A percentile compares a stretch with the other conserved stretches of the same genome.
Conservation (phyloP, 352 stramenopile species). For the Stephanocyclus meneghinianus region DNA sequence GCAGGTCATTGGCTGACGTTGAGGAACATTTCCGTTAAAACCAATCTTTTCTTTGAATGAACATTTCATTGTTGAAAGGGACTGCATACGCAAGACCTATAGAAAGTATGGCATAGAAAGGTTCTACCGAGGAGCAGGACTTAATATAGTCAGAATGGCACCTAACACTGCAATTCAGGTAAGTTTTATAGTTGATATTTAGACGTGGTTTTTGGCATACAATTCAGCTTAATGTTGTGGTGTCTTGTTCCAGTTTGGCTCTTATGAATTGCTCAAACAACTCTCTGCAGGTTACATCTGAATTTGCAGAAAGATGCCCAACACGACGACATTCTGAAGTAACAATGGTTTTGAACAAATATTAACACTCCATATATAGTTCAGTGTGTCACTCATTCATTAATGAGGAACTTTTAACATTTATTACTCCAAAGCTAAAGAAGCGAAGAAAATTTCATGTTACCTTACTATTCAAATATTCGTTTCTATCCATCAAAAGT, state of each 20-base stretch:
- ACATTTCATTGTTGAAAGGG: slow-evolving; percentile 19
- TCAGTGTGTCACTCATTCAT: too few species aligned
- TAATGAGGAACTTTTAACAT: too few species aligned
- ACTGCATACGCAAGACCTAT: slow-evolving; percentile 77
- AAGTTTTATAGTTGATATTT: background rate
- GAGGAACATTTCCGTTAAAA: background rate
- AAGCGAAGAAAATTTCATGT: too few species aligned
- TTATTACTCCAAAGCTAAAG: too few species aligned
- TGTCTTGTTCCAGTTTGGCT: background rate
- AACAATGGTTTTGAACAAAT: too few species aligned
- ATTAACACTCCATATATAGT: too few species aligned
- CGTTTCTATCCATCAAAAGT: too few species aligned
- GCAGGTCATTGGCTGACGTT: background rate
- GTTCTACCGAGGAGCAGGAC: slow-evolving; percentile 72
- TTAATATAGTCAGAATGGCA: slow-evolving; percentile 81
- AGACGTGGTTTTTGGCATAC: background rate
- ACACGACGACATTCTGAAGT: too few species aligned
- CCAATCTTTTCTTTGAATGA: background rate
- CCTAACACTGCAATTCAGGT: slow-evolving; percentile 75
- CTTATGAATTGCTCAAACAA: too few species aligned
- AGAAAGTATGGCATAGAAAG: slow-evolving; percentile 62
- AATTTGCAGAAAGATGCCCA: too few species aligned
- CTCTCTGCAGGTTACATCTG: too few species aligned
- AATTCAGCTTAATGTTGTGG: background rate
- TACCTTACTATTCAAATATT: too few species aligned